These are phyloP conservation scores for Trichosporon coremiiforme DNA, from an alignment of 1,284 basidiomycete genomes.

Conservation along the genomic window DNA sequence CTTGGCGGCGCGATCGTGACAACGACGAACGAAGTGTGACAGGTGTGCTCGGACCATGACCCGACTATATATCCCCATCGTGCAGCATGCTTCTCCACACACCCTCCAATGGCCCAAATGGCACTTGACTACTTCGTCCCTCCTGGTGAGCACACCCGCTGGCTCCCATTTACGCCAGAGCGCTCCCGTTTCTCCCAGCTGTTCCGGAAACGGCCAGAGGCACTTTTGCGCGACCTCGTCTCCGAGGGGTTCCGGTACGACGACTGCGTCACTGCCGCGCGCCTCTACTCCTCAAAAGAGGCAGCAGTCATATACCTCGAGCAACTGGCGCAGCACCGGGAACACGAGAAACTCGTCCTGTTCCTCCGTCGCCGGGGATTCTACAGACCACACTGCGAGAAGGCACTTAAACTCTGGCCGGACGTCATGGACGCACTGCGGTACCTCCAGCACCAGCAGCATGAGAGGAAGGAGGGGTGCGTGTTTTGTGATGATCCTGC, in stretches of 20 bases:
- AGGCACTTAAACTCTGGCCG: neutral
- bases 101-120: neutral
- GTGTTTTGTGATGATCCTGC: neutral
- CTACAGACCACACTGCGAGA: neutral
- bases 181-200: neutral
- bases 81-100: neutral
- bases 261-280: neutral
- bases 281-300: neutral
- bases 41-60: neutral
- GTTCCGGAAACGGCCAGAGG: neutral
- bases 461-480: neutral
- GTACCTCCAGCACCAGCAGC: constrained; percentile 5
- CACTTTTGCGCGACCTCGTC: neutral
- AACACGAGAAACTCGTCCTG: neutral
- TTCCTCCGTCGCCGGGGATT: neutral
- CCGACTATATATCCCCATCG: neutral
- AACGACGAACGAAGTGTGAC: neutral
- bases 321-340: neutral
- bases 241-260: neutral
- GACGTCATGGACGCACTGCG: constrained; percentile 9
- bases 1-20: neutral
- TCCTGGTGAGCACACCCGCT: too few relatives aligned
- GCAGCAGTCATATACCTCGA: neutral
- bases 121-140: neutral
- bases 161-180: neutral